Conservation (phyloP, 345 rosid genomes). For the Bruguiera sexangula region DNA sequence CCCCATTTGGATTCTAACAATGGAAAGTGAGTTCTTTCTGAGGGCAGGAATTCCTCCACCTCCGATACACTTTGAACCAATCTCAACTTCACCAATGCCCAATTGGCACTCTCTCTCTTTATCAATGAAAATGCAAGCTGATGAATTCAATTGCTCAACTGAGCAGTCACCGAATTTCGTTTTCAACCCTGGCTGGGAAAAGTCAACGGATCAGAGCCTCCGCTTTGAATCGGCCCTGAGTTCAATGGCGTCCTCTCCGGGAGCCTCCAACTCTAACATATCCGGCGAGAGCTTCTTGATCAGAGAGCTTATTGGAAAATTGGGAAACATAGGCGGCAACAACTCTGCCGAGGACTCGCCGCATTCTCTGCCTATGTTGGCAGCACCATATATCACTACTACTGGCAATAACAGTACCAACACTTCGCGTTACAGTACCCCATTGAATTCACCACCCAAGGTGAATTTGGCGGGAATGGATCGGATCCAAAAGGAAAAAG, state of each 20-base stretch:
- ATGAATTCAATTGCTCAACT: slow-evolving; percentile 12
- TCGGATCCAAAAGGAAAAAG: slow-evolving; percentile 1
- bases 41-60: slow-evolving; percentile 22
- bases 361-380: slow-evolving; percentile 26
- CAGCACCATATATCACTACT: slow-evolving; percentile 10
- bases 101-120: slow-evolving; percentile 26
- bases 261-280: slow-evolving; percentile 51
- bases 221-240: slow-evolving; percentile 71
- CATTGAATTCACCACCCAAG: slow-evolving; percentile 60
- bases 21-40: slow-evolving; percentile 30
- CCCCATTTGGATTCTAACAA: neutral
- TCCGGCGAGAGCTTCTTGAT: slow-evolving; percentile 46
- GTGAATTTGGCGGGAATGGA: slow-evolving; percentile 13
- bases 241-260: slow-evolving; percentile 71
- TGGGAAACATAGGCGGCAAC: slow-evolving; percentile 43
- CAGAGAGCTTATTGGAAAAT: slow-evolving; percentile 62
- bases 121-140: slow-evolving; percentile 21
- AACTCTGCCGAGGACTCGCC: slow-evolving; percentile 37
- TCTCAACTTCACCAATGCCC: slow-evolving; percentile 20
- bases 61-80: slow-evolving; percentile 21
- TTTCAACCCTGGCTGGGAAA: slow-evolving; percentile 42
- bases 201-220: slow-evolving; percentile 69
- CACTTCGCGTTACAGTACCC: slow-evolving; percentile 45
- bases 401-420: slow-evolving; percentile 34
- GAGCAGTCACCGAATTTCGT: slow-evolving; percentile 29